phyloP scores from a whole-genome alignment of 2,329 filamentous ascomycete species.

The Plectosphaerella cucumerina region DNA sequence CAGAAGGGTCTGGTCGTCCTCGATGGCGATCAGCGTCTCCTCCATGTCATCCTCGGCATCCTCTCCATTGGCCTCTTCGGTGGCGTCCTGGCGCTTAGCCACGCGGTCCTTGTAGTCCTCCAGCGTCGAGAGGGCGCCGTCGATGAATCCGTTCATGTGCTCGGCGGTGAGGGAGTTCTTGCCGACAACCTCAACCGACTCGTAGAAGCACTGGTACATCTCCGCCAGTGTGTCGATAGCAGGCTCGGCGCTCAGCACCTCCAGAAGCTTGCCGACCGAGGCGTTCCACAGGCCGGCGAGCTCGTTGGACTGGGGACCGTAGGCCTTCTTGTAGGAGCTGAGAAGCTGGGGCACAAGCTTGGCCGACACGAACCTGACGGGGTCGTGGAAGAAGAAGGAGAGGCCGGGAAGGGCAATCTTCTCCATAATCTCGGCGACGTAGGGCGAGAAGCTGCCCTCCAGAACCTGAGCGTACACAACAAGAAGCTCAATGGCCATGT shows the following conservation, averaged over 20 bases:
- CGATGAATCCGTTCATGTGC: conserved; percentile 85
- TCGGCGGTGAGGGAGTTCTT: conserved; percentile 72
- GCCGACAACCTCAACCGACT: conserved; percentile 91
- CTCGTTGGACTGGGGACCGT: conserved; percentile 74
- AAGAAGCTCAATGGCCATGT: conserved; percentile 98
- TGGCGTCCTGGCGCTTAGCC: conserved; percentile 76
- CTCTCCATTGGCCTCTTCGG: conserved; percentile 66
- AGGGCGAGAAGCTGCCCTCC: conserved; percentile 88
- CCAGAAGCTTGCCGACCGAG: conserved; percentile 85
- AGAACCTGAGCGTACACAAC: conserved; percentile 96
- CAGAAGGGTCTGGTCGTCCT: conserved; percentile 93
- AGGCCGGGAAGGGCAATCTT: conserved; percentile 92
- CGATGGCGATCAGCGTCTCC: conserved; percentile 83
- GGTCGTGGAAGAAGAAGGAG: conserved; percentile 99
- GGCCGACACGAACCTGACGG: conserved; percentile 89
- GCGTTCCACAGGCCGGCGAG: conserved; percentile 79
- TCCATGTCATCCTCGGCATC: conserved; percentile 89
- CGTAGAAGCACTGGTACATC: conserved; percentile 99
- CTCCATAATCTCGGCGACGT: conserved; percentile 90
- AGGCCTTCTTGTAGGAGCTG: conserved; percentile 89
- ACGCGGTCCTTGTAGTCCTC: conserved; percentile 92
- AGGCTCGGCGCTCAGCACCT: conserved; percentile 89
- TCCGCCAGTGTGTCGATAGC: conserved; percentile 94
- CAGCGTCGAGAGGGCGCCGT: conserved; percentile 77
- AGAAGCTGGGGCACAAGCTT: conserved; percentile 92